Evolutionary conservation across 371 early-diverging fungal species (phyloP).

Genomic region (Lichtheimia ramosa): DNA sequence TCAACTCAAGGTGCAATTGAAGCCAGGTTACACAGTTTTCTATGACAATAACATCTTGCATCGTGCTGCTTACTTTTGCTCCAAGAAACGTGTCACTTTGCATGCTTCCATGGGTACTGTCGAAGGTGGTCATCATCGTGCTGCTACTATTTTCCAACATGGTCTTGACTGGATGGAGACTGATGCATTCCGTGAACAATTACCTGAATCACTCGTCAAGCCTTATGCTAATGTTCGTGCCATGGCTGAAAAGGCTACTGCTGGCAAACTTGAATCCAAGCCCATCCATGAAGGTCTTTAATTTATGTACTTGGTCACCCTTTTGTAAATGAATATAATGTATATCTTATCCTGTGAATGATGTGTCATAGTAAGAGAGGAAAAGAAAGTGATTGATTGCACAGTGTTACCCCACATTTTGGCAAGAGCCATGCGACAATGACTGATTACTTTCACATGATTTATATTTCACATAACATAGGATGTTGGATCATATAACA

Average conservation of each 20-base stretch:
- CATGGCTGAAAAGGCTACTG: constrained; percentile 40
- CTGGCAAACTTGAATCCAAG: constrained; percentile 24
- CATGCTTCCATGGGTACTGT: constrained; percentile 62
- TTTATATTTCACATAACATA: too few species aligned
- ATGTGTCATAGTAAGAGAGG: too few species aligned
- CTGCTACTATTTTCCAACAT: constrained; percentile 54
- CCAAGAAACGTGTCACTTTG: constrained; percentile 51
- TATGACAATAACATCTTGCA: constrained; percentile 61
- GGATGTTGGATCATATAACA: too few species aligned
- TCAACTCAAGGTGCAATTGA: constrained; percentile 37
- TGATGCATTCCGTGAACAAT: constrained; percentile 33
- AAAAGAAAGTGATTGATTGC: neutral
- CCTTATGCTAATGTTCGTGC: constrained; percentile 40
- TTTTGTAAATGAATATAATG: neutral
- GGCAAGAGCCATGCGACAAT: too few species aligned
- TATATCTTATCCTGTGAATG: neutral
- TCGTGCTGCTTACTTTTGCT: constrained; percentile 48
- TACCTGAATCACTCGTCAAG: constrained; percentile 36
- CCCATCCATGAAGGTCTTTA: constrained; percentile 31
- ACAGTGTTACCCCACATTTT: neutral
- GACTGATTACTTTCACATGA: too few species aligned
- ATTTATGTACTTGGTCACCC: neutral
- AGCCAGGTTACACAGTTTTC: constrained; percentile 59
- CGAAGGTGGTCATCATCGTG: constrained; percentile 53
- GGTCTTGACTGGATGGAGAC: constrained; percentile 54